Base-by-base conservation (phyloP, 768 basidiomycete genomes). In the Serendipita sp. region DNA sequence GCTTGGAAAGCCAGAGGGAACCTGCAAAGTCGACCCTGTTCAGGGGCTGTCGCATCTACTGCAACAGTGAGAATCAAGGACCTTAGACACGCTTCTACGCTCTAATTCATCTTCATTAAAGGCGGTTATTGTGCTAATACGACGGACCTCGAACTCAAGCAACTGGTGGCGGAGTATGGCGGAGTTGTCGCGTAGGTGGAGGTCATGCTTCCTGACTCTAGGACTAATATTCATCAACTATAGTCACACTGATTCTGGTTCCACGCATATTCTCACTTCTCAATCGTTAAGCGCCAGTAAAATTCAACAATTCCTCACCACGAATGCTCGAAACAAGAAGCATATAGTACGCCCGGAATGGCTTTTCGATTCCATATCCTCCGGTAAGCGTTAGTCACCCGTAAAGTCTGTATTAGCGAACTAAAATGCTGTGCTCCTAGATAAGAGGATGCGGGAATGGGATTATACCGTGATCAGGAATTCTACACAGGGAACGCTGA, bases 211-310 rank as follows among this genome's bases (percentile, higher is more conserved):
- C 48, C n/a, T 51, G 7, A 8, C n/a, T 8, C 7, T 5, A n/a
- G 7, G 24, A 24, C 18, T 41, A 13, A 41, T 7, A 7, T 7
- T 41, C 13, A 41, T 41, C 41, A 28, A 11, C 34, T 28, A 1
- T 69, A 89, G 87, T 67, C 73, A 73, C 63, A 78, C 77, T 32
- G 75, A 83, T 13, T 82, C 83, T 16, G 79, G 80, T 8, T 85
- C 85, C 53, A 92, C 90, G 4, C 90, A 93, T 71, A 84, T 92
- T 62, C 70, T 93, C 45, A 86, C 86, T 7, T 89, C 88, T 3
- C 81, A 83, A 67, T 80, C 79, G 63, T 76, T 91, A 65, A 88
- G 79, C 69, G 88, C 79, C 16, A 80, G 82, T 32, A 92, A 92
- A 73, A 85, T 81, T 2, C 83, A 90, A 65, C 83, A 78, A 69